Base-by-base conservation (phyloP, 2,329 filamentous ascomycete genomes). In the Peltaster fructicola region DNA sequence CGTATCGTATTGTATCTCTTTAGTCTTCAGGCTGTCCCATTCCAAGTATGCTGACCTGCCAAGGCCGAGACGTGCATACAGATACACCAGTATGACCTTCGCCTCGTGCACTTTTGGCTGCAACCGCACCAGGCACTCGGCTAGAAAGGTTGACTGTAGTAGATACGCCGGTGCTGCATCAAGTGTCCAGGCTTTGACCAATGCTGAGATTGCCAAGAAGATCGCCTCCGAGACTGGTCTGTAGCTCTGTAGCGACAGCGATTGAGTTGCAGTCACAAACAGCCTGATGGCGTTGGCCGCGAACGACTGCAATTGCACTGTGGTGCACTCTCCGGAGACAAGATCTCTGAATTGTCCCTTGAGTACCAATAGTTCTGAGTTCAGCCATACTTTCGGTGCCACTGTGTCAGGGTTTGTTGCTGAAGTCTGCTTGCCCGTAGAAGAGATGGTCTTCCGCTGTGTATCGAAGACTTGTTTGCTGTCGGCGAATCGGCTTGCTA, bases 1-100 rank as follows among this genome's bases (percentile, higher is more conserved):
- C 5, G 48, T 51, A 21, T 51, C 48, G 26, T 40, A 34, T 18
- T 51, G 48, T 5, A 51, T 39, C 23, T 50, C 45, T 24, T 49
- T 50, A n/a, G 50, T 31, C 17, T 30, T 37, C 7, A 51, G 35
- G 6, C 38, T 42, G 19, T 44, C 38, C 29, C 45, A 50, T 9
- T 41, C 22, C 4, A 29, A 27, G 25, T 45, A 37, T 1, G 47
- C 45, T 6, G 43, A 33, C 10, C 38, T 39, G 9, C 42, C 44
- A 6, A 51, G 38, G 4, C 39, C 40, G 7, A 50, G 39, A 11
- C 41, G 36, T 35, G 43, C 44, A 27, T 48, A 47, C 17, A 50
- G 31, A 24, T 49, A 46, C 7, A 48, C 36, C 4, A 51, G 35
- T 16, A 50, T 34, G 9, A 48, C 32, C 13, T 44, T 38, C 7